Percentiles rank a stretch among this genome's conserved stretches.
Conservation (phyloP, 2,329 filamentous ascomycete species). For the Diaporthe australafricana region DNA sequence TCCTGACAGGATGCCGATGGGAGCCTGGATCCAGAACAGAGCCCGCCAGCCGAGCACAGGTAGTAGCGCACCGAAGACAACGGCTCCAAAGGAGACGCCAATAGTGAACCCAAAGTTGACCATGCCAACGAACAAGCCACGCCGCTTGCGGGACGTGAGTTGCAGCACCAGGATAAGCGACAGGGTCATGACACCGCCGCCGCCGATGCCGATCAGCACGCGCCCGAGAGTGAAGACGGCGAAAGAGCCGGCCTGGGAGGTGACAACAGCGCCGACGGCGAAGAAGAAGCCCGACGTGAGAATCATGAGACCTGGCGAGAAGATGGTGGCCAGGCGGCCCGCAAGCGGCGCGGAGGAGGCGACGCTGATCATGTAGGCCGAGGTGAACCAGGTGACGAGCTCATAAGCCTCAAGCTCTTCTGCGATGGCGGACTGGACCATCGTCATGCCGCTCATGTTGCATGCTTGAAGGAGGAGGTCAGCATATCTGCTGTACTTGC, state of each 20-base stretch:
- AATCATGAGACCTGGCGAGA: conserved; percentile 75
- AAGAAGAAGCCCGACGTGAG: conserved; percentile 70
- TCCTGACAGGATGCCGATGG: conserved; percentile 71
- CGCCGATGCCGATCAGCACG: conserved; percentile 75
- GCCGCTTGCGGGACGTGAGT: conserved; percentile 72
- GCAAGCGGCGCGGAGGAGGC: conserved; percentile 75
- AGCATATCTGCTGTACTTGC: not conserved
- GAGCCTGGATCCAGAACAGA: conserved; percentile 79
- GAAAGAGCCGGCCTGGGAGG: conserved; percentile 70
- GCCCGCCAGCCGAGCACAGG: conserved; percentile 67
- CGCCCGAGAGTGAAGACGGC: conserved; percentile 75
- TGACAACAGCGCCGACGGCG: conserved; percentile 72
- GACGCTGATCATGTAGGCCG: conserved; percentile 74
- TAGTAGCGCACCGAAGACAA: conserved; percentile 75
- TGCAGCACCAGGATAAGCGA: conserved; percentile 83
- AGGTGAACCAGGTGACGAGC: conserved; percentile 83
- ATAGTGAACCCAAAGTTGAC: conserved; percentile 79
- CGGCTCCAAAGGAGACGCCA: conserved; percentile 77
- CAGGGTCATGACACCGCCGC: conserved; percentile 78
- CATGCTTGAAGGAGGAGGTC: conserved; percentile 52
- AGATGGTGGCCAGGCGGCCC: conserved; percentile 79
- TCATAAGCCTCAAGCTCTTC: conserved; percentile 80
- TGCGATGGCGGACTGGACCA: conserved; percentile 82
- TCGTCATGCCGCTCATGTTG: conserved; percentile 86
- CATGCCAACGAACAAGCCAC: conserved; percentile 80